phyloP scores from a whole-genome alignment of 2,329 filamentous ascomycete genomes.

The Exophiala oligosperma region DNA sequence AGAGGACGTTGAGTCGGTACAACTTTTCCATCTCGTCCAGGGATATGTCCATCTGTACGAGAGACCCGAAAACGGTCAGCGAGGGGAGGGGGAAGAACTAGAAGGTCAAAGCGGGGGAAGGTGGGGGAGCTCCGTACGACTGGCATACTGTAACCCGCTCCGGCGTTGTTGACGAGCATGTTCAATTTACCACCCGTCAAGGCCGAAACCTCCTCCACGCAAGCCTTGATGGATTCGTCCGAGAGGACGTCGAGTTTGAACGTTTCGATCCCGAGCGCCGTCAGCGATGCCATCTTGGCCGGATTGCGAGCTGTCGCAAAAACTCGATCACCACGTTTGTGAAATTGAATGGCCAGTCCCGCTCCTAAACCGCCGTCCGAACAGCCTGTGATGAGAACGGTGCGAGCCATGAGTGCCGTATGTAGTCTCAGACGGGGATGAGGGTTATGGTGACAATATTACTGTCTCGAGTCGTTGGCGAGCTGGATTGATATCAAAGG shows the following conservation, averaged over 20 bases:
- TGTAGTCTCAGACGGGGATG: too few species aligned
- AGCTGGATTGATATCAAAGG: too few species aligned
- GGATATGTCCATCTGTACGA: slow-evolving; percentile 34
- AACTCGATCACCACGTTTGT: slow-evolving; percentile 53
- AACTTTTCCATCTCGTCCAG: slow-evolving; percentile 30
- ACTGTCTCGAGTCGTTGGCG: too few species aligned
- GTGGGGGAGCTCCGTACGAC: slow-evolving; percentile 10
- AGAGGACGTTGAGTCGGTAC: slow-evolving; percentile 47
- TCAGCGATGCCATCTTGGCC: slow-evolving; percentile 33
- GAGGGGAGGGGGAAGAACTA: background rate
- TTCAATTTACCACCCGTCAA: slow-evolving; percentile 33
- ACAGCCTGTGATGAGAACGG: slow-evolving; percentile 37
- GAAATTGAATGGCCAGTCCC: slow-evolving; percentile 58
- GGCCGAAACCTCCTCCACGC: slow-evolving; percentile 21
- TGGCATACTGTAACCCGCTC: slow-evolving; percentile 35
- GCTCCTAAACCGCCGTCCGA: slow-evolving; percentile 60
- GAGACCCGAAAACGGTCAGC: background rate
- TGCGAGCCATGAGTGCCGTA: slow-evolving; percentile 13
- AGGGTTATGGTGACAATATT: too few species aligned
- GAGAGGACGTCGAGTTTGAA: slow-evolving; percentile 36
- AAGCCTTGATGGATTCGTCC: slow-evolving; percentile 32
- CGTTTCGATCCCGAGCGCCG: slow-evolving; percentile 30
- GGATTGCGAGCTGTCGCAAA: slow-evolving; percentile 50
- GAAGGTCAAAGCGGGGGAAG: background rate
- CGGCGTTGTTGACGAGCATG: slow-evolving; percentile 48